Evolutionary conservation across 2,329 filamentous ascomycete species (phyloP).

Genomic region (Trichophyton schoenleinii): DNA sequence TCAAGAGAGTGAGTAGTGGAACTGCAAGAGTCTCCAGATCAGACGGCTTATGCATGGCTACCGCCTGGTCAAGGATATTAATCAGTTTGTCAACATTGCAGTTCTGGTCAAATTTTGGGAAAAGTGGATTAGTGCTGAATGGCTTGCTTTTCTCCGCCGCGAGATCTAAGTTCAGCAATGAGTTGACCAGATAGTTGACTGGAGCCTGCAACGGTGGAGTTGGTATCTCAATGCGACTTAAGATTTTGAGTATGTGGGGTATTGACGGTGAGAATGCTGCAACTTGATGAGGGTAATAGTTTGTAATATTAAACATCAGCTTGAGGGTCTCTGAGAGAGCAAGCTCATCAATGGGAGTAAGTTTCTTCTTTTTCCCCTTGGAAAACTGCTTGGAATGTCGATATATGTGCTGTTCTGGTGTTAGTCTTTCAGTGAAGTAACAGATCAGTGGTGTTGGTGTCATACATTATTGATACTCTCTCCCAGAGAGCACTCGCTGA

Average conservation of each 20-base stretch:
- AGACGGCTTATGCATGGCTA: slow-evolving; percentile 49
- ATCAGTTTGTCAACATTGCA: slow-evolving; percentile 53
- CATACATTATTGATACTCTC: slow-evolving; percentile 49
- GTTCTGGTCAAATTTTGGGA: slow-evolving; percentile 50
- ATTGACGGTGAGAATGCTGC: slow-evolving; percentile 55
- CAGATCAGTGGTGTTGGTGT: not conserved
- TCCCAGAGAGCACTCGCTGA: slow-evolving; percentile 54
- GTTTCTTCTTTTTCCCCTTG: slow-evolving; percentile 25
- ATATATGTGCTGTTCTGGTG: slow-evolving; percentile 43
- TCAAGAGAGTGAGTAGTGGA: slow-evolving; percentile 62
- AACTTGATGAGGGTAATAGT: slow-evolving; percentile 53
- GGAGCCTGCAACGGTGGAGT: slow-evolving; percentile 60
- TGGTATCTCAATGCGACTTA: slow-evolving; percentile 49
- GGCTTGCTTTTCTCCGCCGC: slow-evolving; percentile 39
- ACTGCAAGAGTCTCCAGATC: slow-evolving; percentile 62
- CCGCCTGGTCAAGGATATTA: slow-evolving; percentile 54
- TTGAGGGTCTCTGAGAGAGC: slow-evolving; percentile 76
- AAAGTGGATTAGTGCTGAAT: slow-evolving; percentile 43
- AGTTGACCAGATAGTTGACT: slow-evolving; percentile 61
- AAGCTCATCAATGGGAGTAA: slow-evolving; percentile 52
- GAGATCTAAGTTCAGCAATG: slow-evolving; percentile 66
- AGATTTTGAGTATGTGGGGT: slow-evolving; percentile 56
- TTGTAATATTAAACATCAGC: slow-evolving; percentile 76
- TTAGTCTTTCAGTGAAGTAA: not conserved
- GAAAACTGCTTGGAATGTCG: slow-evolving; percentile 53